Evolutionary conservation across 768 basidiomycete species (phyloP), one percentile per base, ranked within the genome.

Genomic region (Austroboletus festivus): DNA sequence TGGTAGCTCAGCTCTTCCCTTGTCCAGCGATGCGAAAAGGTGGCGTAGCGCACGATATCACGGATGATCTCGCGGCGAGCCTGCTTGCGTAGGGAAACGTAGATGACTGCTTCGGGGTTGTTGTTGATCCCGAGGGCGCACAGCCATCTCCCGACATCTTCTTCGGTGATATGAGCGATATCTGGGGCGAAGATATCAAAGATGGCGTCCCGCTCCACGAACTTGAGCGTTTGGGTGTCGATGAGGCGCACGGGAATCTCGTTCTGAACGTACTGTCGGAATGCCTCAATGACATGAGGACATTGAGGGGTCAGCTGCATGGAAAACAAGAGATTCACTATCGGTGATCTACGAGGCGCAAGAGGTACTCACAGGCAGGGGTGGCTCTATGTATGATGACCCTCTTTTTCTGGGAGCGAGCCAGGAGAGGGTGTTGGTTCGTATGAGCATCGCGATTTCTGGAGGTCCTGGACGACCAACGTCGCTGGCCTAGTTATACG

Each of bases 211-310:
- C 62, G 63, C 10, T 62, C 52, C 38, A 64, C 54, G 20, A 64
- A 63, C 7, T 28, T 53, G 52, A 63, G 18, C 0, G 12, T 59
- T 19, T 52, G 22, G 1, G 60, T 56, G 42, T 65, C 58, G 16
- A 63, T 63, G 12, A 63, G 48, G 12, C 63, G 61, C 12, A 50
- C 38, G 13, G 62, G 62, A 16, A 64, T 56, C n/a, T 65, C 52
- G 24, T 66, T 64, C 18, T 11, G 38, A 37, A 65, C 55, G 48
- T 28, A 28, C 12, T 28, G 7, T 28, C 28, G 28, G 28, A 28
- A 28, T 28, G 28, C 28, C 5, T 28, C 28, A 12, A 12, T 12
- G 12, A 28, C 12, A 28, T 28, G 28, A 28, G n/a, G n/a, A n/a
- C n/a, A n/a, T n/a, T n/a, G n/a, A n/a, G 28, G 28, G 28, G 12